Percentiles rank a stretch among this genome's conserved stretches.
Conservation (phyloP, 202 grass and related monocot genomes). For the Setaria italica region DNA sequence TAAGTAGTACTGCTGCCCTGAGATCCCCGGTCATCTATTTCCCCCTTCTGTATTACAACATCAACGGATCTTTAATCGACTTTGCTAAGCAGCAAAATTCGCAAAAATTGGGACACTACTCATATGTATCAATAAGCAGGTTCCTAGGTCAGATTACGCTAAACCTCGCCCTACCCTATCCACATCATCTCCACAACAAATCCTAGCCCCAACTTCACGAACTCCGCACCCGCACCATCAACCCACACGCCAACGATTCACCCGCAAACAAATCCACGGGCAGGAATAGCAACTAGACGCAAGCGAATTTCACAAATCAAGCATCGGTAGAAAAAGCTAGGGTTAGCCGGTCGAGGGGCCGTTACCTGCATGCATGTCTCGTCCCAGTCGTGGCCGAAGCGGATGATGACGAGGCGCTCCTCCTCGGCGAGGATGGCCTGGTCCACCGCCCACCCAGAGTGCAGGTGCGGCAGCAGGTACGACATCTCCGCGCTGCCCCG, state of each 20-base stretch:
- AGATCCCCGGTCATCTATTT: background rate
- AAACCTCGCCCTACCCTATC: background rate
- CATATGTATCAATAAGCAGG: no score
- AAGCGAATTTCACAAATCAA: background rate
- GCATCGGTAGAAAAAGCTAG: background rate
- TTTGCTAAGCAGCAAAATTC: background rate
- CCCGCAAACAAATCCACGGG: background rate
- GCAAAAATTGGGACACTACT: background rate
- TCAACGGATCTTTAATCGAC: background rate
- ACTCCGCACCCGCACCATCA: background rate
- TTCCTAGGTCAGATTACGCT: no score
- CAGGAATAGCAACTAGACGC: background rate
- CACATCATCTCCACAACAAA: background rate
- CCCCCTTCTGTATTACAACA: background rate
- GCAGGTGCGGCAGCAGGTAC: conserved; percentile 94
- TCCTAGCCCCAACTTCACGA: background rate
- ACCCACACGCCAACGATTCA: background rate
- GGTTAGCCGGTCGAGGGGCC: background rate
- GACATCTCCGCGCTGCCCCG: conserved; percentile 53
- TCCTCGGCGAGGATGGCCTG: conserved; percentile 98
- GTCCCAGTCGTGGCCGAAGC: conserved; percentile 99
- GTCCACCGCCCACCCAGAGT: conserved; percentile 97
- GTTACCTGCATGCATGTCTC: conserved; percentile 95
- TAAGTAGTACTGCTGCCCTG: background rate
- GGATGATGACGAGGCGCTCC: conserved; percentile 96